Evolutionary conservation across 371 early-diverging fungal genomes (phyloP).

Genomic region (Mucor irregularis): DNA sequence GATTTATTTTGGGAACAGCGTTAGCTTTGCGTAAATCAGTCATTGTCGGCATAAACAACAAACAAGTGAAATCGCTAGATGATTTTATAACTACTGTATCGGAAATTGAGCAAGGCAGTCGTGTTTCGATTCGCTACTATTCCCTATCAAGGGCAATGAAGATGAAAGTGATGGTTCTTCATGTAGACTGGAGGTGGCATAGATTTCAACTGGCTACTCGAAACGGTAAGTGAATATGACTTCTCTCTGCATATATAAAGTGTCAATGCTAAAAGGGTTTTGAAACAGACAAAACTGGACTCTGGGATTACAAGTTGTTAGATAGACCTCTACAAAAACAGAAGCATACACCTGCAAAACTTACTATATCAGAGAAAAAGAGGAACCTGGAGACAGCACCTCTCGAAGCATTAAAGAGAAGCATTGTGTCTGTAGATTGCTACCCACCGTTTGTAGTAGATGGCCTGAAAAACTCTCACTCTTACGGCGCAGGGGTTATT

Average conservation of each 20-base stretch:
- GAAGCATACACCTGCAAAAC: background rate
- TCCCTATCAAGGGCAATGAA: slow-evolving; percentile 63
- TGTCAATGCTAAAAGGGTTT: background rate
- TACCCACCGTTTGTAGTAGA: slow-evolving; percentile 72
- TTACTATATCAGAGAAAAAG: background rate
- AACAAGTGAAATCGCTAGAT: slow-evolving; percentile 74
- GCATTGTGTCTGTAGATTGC: slow-evolving; percentile 68
- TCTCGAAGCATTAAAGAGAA: slow-evolving; percentile 6
- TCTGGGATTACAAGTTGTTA: slow-evolving; percentile 76
- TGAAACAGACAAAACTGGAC: slow-evolving; percentile 63
- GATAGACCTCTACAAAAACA: slow-evolving; percentile 36
- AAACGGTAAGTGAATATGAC: slow-evolving; percentile 58
- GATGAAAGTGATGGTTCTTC: slow-evolving; percentile 72
- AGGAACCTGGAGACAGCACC: too few relatives aligned
- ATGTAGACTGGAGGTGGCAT: slow-evolving; percentile 85
- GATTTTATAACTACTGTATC: slow-evolving; percentile 70
- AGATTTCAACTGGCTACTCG: slow-evolving; percentile 74
- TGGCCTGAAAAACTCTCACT: slow-evolving; percentile 60
- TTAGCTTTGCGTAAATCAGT: slow-evolving; percentile 60
- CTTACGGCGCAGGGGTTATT: slow-evolving; percentile 77
- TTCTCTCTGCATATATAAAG: background rate
- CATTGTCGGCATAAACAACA: slow-evolving; percentile 66
- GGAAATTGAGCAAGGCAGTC: slow-evolving; percentile 70
- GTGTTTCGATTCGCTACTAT: slow-evolving; percentile 82
- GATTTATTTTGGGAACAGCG: slow-evolving; percentile 67